These are phyloP conservation scores for Ilyonectria mors-panacis DNA, from an alignment of 2,329 filamentous ascomycete genomes.

Conservation along the genomic window DNA sequence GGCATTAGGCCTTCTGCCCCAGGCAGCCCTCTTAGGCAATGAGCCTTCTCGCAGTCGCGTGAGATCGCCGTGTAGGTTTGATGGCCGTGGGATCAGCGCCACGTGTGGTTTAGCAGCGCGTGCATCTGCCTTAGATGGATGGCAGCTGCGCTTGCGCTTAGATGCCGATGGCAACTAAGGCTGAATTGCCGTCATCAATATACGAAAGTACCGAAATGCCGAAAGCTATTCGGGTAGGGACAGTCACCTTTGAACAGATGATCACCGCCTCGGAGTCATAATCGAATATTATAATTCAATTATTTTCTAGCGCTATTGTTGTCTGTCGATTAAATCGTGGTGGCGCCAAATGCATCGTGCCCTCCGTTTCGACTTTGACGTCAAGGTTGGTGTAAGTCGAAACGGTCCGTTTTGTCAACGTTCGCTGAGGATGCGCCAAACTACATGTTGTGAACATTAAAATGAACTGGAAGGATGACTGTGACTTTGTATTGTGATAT, in stretches of 20 bases:
- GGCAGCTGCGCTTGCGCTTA: background rate
- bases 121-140: background rate
- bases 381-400: background rate
- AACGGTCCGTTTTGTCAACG: slow-evolving; percentile 1
- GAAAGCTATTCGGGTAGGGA: background rate
- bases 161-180: background rate
- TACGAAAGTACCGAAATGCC: background rate
- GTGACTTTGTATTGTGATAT: too few relatives aligned
- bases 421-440: too few relatives aligned
- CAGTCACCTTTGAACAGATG: background rate
- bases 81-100: slow-evolving; percentile 22
- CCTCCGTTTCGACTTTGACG: background rate
- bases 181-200: background rate
- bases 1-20: slow-evolving; percentile 9
- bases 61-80: background rate
- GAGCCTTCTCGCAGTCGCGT: background rate
- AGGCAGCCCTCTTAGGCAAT: slow-evolving; percentile 7
- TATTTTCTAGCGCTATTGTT: background rate
- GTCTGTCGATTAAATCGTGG: background rate
- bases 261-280: background rate
- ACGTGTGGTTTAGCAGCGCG: slow-evolving; percentile 9
- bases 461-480: background rate
- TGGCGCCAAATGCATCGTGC: background rate
- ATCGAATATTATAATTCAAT: background rate
- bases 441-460: background rate